Evolutionary conservation across 805 yeast species (phyloP).

Genomic region (Torulaspora maleeae): DNA sequence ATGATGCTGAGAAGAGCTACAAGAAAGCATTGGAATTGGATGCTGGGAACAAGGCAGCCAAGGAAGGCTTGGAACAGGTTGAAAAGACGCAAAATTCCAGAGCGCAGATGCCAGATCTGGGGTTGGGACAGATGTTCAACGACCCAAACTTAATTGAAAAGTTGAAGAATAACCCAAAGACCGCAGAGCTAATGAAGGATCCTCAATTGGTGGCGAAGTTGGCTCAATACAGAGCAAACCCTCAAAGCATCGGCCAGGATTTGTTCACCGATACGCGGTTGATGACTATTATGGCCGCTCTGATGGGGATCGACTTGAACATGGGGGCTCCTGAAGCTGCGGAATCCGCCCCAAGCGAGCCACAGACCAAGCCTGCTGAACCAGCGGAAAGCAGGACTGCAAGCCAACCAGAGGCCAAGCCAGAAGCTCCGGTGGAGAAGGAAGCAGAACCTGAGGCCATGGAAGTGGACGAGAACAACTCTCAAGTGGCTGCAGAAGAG

Average conservation of each 20-base stretch:
- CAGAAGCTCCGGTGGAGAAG: conserved; percentile 28
- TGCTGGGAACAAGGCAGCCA: conserved; percentile 77
- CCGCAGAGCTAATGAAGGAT: conserved; percentile 81
- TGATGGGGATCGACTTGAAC: conserved; percentile 76
- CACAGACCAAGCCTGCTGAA: conserved; percentile 27
- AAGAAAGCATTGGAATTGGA: conserved; percentile 78
- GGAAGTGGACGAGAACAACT: conserved; percentile 33
- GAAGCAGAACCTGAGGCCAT: conserved; percentile 38
- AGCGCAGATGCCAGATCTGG: conserved; percentile 59
- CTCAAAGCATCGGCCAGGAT: conserved; percentile 65
- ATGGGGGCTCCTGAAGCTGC: conserved; percentile 36
- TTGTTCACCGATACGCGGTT: conserved; percentile 77
- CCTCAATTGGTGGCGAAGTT: conserved; percentile 72
- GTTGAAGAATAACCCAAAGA: conserved; percentile 77
- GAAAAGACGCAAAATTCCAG: conserved; percentile 53
- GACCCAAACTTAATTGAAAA: conserved; percentile 77
- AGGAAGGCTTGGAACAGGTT: conserved; percentile 71
- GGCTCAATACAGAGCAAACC: conserved; percentile 57
- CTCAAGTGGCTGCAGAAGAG: conserved; percentile 54
- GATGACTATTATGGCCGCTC: conserved; percentile 81
- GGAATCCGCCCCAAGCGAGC: conserved; percentile 30
- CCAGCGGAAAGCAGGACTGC: conserved; percentile 16
- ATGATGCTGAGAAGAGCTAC: conserved; percentile 67
- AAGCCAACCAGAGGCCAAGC: conserved; percentile 24
- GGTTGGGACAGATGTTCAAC: conserved; percentile 69